These are phyloP conservation scores for Syzygium oleosum DNA, from an alignment of 345 rosid genomes.

Conservation along the genomic window DNA sequence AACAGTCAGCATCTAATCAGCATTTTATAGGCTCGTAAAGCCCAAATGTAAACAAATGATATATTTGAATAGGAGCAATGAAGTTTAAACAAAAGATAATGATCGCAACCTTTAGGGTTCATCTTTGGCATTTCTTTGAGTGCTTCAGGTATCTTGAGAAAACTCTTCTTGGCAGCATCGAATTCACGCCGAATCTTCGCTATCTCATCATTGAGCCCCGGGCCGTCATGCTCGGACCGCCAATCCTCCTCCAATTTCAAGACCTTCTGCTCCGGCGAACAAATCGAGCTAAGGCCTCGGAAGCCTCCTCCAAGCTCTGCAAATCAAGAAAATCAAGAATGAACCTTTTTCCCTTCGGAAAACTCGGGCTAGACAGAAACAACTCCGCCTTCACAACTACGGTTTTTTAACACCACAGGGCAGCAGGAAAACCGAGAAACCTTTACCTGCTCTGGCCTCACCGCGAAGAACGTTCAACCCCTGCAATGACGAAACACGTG, in stretches of 20 bases:
- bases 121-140: slow-evolving; percentile 62
- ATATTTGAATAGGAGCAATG: neutral
- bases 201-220: slow-evolving; percentile 29
- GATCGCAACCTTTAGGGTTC: slow-evolving; percentile 70
- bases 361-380: neutral
- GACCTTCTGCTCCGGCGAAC: slow-evolving; percentile 17
- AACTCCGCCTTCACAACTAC: neutral
- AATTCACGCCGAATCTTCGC: slow-evolving; percentile 50
- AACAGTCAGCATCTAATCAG: neutral
- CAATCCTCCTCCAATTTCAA: slow-evolving; percentile 26
- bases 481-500: neutral
- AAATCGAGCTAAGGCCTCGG: slow-evolving; percentile 18
- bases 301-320: slow-evolving; percentile 24
- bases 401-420: neutral
- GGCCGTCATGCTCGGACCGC: slow-evolving; percentile 8
- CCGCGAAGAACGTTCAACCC: neutral
- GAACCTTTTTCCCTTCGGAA: neutral
- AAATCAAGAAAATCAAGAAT: neutral
- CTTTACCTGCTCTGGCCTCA: neutral
- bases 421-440: neutral
- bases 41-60: neutral
- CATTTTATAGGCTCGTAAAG: neutral
- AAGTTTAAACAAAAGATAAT: neutral
- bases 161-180: slow-evolving; percentile 58
- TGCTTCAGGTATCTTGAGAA: slow-evolving; percentile 62